Conservation (phyloP, 1,284 basidiomycete genomes). For the Vanrija sp. region DNA sequence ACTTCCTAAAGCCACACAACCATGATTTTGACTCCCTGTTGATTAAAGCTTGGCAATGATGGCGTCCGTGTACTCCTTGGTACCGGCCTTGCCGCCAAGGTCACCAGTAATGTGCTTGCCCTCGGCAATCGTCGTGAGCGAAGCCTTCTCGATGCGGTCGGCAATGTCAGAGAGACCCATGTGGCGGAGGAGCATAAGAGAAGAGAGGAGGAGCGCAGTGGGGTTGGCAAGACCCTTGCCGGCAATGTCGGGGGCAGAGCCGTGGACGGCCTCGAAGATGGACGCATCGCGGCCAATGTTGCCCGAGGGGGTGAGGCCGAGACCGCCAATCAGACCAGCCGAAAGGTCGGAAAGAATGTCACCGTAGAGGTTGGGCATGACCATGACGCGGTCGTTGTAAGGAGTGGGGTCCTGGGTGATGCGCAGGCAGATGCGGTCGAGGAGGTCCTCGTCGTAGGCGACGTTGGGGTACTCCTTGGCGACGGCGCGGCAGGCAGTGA, state of each 20-base stretch:
- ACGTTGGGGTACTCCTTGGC: constrained; percentile 95
- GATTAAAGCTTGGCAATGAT: constrained; percentile 58
- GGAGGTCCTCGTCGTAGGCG: constrained; percentile 90
- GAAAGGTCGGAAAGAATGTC: constrained; percentile 99
- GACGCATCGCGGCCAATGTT: constrained; percentile 98
- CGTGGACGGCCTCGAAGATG: constrained; percentile 99
- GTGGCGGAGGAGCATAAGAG: constrained; percentile 96
- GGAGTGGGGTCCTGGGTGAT: constrained; percentile 70
- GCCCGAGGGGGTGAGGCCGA: constrained; percentile 95
- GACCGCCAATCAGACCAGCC: constrained; percentile 95
- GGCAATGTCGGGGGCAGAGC: constrained; percentile 68
- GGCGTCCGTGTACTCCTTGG: constrained; percentile 78
- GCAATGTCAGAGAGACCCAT: constrained; percentile 88
- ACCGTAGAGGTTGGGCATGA: constrained; percentile 92
- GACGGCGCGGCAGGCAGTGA: constrained; percentile 93
- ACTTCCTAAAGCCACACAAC: too few species aligned
- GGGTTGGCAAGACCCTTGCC: constrained; percentile 97
- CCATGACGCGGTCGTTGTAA: constrained; percentile 97
- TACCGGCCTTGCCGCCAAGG: constrained; percentile 83
- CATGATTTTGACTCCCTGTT: constrained; percentile 1
- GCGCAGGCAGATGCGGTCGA: constrained; percentile 94
- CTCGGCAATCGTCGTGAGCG: constrained; percentile 85
- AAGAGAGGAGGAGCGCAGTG: constrained; percentile 88
- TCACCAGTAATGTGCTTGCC: constrained; percentile 89
- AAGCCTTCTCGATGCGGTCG: constrained; percentile 85